Percentiles rank a stretch among this genome's conserved stretches.
Evolutionary conservation across 2,329 filamentous ascomycete genomes (phyloP).

Genomic region (Penicillium glabrum): DNA sequence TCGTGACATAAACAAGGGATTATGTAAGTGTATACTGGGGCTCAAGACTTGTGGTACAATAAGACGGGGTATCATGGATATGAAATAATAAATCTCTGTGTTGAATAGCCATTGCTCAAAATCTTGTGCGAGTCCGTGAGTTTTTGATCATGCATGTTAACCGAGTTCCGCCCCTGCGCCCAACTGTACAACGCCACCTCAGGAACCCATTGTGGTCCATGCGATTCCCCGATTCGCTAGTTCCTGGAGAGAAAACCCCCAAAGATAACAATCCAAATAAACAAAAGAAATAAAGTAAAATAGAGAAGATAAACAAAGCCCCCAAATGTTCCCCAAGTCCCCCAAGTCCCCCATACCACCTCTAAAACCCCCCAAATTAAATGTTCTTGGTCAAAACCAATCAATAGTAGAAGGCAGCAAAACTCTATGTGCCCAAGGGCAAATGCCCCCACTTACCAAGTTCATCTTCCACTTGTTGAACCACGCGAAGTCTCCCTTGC

Average conservation of each 20-base stretch:
- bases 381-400: too few relatives aligned
- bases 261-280: background rate
- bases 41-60: background rate
- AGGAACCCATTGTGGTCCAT: background rate
- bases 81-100: too few relatives aligned
- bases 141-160: background rate
- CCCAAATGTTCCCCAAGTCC: background rate
- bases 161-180: background rate
- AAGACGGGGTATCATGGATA: too few relatives aligned
- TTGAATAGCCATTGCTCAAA: background rate
- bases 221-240: background rate
- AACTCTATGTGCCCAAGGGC: background rate
- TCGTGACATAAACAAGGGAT: slow-evolving; percentile 25
- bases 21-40: background rate
- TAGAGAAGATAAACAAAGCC: background rate
- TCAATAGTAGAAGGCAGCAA: background rate
- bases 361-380: background rate
- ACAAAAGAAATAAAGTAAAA: background rate
- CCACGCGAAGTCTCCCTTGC: slow-evolving; percentile 20
- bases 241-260: background rate
- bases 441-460: background rate
- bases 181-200: background rate
- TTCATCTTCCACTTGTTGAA: background rate
- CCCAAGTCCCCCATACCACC: background rate
- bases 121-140: background rate